Conservation (phyloP, 495 filamentous ascomycete species). For the Penicillium desertorum region DNA sequence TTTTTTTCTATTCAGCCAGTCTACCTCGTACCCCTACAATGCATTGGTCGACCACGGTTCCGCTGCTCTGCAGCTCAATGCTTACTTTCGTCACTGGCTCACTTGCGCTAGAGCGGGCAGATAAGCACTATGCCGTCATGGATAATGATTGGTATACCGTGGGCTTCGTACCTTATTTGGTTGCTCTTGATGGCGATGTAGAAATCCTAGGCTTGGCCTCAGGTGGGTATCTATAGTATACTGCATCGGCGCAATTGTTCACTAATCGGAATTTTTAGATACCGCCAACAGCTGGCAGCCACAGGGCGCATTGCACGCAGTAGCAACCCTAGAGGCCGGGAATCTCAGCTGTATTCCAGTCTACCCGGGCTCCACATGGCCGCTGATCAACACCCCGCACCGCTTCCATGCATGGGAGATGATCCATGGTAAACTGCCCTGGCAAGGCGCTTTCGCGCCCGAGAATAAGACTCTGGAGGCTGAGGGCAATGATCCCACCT, state of each 20-base stretch:
- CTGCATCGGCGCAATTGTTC: neutral
- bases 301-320: conserved; percentile 34
- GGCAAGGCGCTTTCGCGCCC: conserved; percentile 40
- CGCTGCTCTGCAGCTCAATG: conserved; percentile 23
- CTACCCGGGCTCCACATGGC: conserved; percentile 35
- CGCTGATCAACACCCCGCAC: conserved; percentile 35
- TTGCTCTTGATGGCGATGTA: conserved; percentile 34
- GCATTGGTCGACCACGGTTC: conserved; percentile 18
- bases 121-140: conserved; percentile 34
- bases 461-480: conserved; percentile 34
- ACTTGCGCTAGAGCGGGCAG: conserved; percentile 7
- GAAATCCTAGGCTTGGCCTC: conserved; percentile 33
- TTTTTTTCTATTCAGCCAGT: no score
- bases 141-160: conserved; percentile 42
- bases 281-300: conserved; percentile 39
- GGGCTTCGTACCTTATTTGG: conserved; percentile 34
- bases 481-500: conserved; percentile 34
- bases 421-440: conserved; percentile 37
- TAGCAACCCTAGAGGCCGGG: conserved; percentile 36
- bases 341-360: conserved; percentile 42
- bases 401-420: conserved; percentile 37
- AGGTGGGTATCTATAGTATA: conserved; percentile 15
- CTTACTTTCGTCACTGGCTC: conserved; percentile 19
- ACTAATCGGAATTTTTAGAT: conserved; percentile 14
- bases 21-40: conserved; percentile 1